Base-by-base conservation (phyloP, 2,329 filamentous ascomycete genomes). In the Ophiosphaerella narmari region DNA sequence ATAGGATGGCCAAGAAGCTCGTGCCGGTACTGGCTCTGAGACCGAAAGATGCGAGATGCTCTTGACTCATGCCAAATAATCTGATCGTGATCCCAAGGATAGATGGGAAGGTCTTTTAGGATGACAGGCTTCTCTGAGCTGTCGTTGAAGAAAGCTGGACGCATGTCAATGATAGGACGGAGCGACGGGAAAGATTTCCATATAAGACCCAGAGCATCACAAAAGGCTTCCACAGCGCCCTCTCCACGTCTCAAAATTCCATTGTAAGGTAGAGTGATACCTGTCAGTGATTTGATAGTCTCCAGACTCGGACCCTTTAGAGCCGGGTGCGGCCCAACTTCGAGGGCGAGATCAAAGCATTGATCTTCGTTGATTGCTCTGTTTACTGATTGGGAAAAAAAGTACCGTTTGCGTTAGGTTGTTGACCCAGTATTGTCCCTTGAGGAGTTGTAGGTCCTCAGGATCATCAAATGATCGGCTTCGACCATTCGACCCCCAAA, bases 311-410 rank as follows among this genome's bases (percentile, higher is more conserved):
- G 55, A 26, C 54, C 50, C 41, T 74, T 75, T 4, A 81, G 65
- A 2, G 74, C 71, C 0, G 76, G 72, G 49, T 80, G 77, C 2
- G 77, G 73, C 0, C 78, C 78, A 12, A 80, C 60, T 44, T 80
- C 78, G 4, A 80, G 5, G 1, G 38, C 7, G 14, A 55, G 13
- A 11, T 44, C 40, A 35, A 39, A 26, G 34, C 39, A 7, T 41
- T 24, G 21, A 26, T 36, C 42, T 4, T 40, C 23, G 3, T 52
- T 34, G 21, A 26, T 4, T 7, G 29, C 11, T 8, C 4, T 4
- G 7, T 33, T 14, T 5, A 53, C 23, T 21, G 50, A 44, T 2
- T 48, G 36, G 7, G 26, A 35, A 37, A 53, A 53, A 53, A 1
- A 36, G 41, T 12, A 57, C 54, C 9, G 44, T 44, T 5, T 37